Conservation (phyloP, 2,329 filamentous ascomycete genomes). For the Atkinsonella texensis region DNA sequence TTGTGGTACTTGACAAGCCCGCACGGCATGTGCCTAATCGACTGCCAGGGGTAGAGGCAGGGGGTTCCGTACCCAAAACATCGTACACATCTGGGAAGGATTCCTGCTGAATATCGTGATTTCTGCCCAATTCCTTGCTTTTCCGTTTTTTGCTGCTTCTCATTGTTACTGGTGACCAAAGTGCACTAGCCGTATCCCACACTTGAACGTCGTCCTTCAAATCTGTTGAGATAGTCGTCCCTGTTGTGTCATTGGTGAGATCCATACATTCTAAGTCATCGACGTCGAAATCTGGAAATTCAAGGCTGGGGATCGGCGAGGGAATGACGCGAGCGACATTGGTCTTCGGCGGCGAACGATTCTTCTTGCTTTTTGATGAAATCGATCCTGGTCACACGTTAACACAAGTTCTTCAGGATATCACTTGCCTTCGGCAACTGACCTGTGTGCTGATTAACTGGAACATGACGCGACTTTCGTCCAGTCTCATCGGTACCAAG, state of each 20-base stretch:
- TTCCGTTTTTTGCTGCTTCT: conserved; percentile 39
- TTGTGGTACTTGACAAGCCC: conserved; percentile 10
- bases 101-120: conserved; percentile 25
- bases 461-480: conserved; percentile 10
- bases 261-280: conserved; percentile 28
- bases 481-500: conserved; percentile 12
- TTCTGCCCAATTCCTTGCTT: conserved; percentile 32
- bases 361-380: conserved; percentile 12
- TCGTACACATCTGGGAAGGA: conserved; percentile 45
- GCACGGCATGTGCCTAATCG: conserved; percentile 12
- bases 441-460: conserved; percentile 7
- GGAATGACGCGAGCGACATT: conserved; percentile 8
- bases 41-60: conserved; percentile 21
- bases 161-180: conserved; percentile 24
- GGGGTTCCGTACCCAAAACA: conserved; percentile 29
- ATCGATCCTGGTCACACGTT: not conserved
- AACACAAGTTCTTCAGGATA: not conserved
- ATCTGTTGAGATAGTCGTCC: conserved; percentile 22
- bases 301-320: conserved; percentile 15
- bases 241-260: conserved; percentile 24
- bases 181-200: conserved; percentile 31
- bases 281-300: conserved; percentile 23
- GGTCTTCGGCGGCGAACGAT: conserved; percentile 17
- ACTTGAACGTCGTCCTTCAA: conserved; percentile 26
- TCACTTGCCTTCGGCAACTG: not conserved